Percentiles rank a stretch among this genome's conserved stretches.
phyloP scores from a whole-genome alignment of 164 flowering plant species.

The Berberis vulgaris region DNA sequence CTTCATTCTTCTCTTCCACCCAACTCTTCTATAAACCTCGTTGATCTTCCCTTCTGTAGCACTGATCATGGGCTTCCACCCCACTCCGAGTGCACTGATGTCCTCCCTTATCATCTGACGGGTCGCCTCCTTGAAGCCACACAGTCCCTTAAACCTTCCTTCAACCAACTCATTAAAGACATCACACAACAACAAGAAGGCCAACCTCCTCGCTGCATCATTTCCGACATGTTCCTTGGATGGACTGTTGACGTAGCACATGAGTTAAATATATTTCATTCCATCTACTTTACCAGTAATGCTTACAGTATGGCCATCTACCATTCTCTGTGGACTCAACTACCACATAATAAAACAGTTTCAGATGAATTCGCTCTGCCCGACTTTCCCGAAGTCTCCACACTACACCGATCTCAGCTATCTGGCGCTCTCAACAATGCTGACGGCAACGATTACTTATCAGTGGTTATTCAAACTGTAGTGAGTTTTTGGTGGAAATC shows the following conservation, averaged over 20 bases:
- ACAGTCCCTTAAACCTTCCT: no score
- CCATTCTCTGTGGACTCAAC: background rate
- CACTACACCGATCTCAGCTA: slow-evolving; percentile 3
- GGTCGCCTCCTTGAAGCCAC: background rate
- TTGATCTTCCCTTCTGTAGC: background rate
- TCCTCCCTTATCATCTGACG: slow-evolving; percentile 1
- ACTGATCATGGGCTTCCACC: background rate
- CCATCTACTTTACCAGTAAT: background rate
- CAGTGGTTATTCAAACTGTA: background rate
- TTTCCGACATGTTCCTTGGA: slow-evolving; percentile 4
- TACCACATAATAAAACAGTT: background rate
- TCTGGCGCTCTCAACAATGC: background rate
- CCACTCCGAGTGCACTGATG: slow-evolving; percentile 2
- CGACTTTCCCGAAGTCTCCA: background rate
- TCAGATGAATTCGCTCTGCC: background rate
- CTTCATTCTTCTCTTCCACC: background rate
- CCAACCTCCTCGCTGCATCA: background rate
- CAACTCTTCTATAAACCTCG: background rate
- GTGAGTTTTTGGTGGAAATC: background rate
- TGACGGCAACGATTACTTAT: background rate
- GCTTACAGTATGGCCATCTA: no score
- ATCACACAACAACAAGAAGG: background rate
- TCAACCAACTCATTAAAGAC: background rate
- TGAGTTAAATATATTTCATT: background rate
- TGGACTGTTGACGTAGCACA: slow-evolving; percentile 4